Conservation (phyloP, 805 yeast species). For the Metschnikowia dekortorum region DNA sequence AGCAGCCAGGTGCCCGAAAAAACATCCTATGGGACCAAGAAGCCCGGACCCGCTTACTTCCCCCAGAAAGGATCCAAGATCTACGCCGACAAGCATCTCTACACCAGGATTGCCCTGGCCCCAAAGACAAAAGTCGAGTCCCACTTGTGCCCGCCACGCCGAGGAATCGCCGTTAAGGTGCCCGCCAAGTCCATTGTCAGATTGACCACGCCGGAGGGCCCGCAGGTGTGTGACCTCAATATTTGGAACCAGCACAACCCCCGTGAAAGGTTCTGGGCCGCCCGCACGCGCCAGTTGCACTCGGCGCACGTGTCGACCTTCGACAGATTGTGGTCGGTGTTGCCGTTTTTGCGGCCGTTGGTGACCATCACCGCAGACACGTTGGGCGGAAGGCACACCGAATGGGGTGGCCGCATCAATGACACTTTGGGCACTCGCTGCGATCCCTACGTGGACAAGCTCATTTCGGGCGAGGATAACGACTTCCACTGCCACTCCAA, state of each 20-base stretch:
- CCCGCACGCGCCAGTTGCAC: slow-evolving; percentile 63
- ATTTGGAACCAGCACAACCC: slow-evolving; percentile 60
- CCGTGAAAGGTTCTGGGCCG: slow-evolving; percentile 65
- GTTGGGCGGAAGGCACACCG: slow-evolving; percentile 51
- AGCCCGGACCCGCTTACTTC: slow-evolving; percentile 54
- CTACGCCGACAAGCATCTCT: slow-evolving; percentile 47
- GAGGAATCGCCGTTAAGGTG: slow-evolving; percentile 61
- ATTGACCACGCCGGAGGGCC: slow-evolving; percentile 61
- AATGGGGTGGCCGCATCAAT: slow-evolving; percentile 63
- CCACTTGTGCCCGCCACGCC: slow-evolving; percentile 47
- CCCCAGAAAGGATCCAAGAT: slow-evolving; percentile 53
- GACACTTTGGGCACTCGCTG: slow-evolving; percentile 67
- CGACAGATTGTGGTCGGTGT: slow-evolving; percentile 61
- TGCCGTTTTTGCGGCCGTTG: slow-evolving; percentile 63
- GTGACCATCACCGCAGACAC: slow-evolving; percentile 62
- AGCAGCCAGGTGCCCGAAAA: slow-evolving; percentile 27
- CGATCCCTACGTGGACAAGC: slow-evolving; percentile 63
- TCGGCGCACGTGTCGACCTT: slow-evolving; percentile 57
- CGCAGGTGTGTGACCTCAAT: slow-evolving; percentile 68
- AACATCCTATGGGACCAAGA: slow-evolving; percentile 32
- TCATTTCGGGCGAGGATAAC: slow-evolving; percentile 59
- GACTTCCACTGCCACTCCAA: slow-evolving; percentile 68
- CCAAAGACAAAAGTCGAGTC: slow-evolving; percentile 40
- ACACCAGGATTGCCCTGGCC: slow-evolving; percentile 41
- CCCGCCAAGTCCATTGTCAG: slow-evolving; percentile 58